These are phyloP conservation scores for Pulveroboletus sp. DNA, from an alignment of 768 basidiomycete species.

Conservation along the genomic window DNA sequence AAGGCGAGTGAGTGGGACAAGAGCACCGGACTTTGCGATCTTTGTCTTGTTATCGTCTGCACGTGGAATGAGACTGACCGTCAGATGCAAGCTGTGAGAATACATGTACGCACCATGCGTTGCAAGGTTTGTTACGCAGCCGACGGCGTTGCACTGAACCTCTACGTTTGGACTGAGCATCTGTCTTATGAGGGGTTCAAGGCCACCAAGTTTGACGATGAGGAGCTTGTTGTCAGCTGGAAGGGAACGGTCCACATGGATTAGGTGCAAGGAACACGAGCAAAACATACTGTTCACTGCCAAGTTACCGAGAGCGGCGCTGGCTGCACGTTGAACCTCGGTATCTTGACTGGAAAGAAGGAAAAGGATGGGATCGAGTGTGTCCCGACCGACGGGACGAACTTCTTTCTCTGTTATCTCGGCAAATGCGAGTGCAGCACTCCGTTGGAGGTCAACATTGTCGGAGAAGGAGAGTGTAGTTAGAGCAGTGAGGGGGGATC, in stretches of 20 bases:
- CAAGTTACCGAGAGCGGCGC: conserved; percentile 94
- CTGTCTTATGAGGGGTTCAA: conserved; percentile 96
- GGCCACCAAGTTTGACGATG: conserved; percentile 94
- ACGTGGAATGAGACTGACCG: conserved; percentile 5
- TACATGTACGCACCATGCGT: conserved; percentile 73
- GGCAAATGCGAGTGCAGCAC: conserved; percentile 95
- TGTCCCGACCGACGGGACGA: conserved; percentile 91
- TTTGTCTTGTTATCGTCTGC: conserved; percentile 99
- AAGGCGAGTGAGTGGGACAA: conserved; percentile 92
- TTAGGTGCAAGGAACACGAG: conserved; percentile 14
- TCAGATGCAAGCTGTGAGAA: neutral
- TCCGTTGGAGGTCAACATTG: conserved; percentile 97
- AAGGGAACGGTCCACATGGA: conserved; percentile 8
- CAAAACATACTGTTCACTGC: conserved; percentile 88
- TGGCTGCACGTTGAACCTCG: conserved; percentile 97
- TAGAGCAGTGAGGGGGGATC: conserved; percentile 85
- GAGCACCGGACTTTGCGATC: conserved; percentile 98
- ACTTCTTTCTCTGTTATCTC: conserved; percentile 99
- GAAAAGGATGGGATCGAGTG: conserved; percentile 96
- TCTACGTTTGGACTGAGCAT: conserved; percentile 99
- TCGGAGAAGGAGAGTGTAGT: conserved; percentile 98
- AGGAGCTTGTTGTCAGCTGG: conserved; percentile 97
- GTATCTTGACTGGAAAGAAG: conserved; percentile 96
- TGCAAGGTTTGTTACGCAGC: conserved; percentile 97
- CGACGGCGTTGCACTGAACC: conserved; percentile 99